Base-by-base conservation (phyloP, 2,329 filamentous ascomycete species). In the Calonectria pseudoturangicola region DNA sequence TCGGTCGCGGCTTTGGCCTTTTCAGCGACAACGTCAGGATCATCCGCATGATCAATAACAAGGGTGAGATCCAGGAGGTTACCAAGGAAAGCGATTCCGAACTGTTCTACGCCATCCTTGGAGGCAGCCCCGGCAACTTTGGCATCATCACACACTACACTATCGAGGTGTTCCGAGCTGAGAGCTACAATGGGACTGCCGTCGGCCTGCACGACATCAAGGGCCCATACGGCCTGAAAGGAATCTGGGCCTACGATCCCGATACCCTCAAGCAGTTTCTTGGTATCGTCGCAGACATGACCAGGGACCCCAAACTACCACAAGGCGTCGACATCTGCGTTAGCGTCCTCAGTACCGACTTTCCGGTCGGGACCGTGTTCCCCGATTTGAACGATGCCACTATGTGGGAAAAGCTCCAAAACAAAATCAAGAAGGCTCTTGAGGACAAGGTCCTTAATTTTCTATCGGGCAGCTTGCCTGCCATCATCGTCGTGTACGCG, bases 81-180 rank as follows among this genome's bases (percentile, higher is more conserved):
- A 88, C 85, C 21, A 87, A 84, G n/a, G 76, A 84, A 0, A 80
- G 84, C n/a, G 86, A 92, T 66, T 75, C 85, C 0, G 90, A 92
- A 47, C 84, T 92, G 0, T 92, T 91, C 81, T 92, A 89, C 84
- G 90, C 89, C 2, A 83, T 91, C 3, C 84, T 87, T 9, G 90
- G 90, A 3, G 90, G 90, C 3, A 90, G 91, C 3, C 89, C 88
- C 0, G 90, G 89, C 1, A 92, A 88, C 41, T 89, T 90, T 63
- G 91, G 88, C 1, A 85, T 92, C 4, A 86, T 92, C 4, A 85
- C 87, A 0, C 90, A 86, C 90, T 79, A 76, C 80, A 91, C 88
- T 0, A 80, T 88, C 33, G 83, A 87, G 71, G 85, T 85, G 25
- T 85, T 86, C 27, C 73, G 74, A 1, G 75, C 74, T 67, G 74